Evolutionary conservation across 2,329 filamentous ascomycete genomes (phyloP).

Genomic region (Colletotrichum acutatum): DNA sequence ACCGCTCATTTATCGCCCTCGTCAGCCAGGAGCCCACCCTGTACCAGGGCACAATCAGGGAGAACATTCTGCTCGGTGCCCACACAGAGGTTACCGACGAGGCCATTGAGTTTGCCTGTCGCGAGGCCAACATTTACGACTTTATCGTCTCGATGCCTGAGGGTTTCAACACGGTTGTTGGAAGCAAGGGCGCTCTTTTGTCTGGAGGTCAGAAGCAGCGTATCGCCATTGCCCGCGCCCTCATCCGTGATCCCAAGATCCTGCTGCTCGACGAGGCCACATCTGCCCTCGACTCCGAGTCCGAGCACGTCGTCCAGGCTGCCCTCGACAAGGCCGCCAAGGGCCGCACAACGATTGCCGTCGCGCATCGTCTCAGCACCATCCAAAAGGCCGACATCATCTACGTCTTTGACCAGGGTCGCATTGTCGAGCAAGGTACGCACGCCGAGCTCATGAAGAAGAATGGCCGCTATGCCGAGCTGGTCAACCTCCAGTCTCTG

Average conservation of each 20-base stretch:
- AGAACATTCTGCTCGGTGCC: conserved; percentile 88
- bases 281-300: conserved; percentile 79
- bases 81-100: conserved; percentile 76
- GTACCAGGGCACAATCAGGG: conserved; percentile 90
- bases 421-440: conserved; percentile 85
- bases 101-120: conserved; percentile 80
- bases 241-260: conserved; percentile 91
- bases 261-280: conserved; percentile 87
- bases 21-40: conserved; percentile 95
- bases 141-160: conserved; percentile 89
- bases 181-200: conserved; percentile 85
- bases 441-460: conserved; percentile 78
- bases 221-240: conserved; percentile 89
- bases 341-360: conserved; percentile 90
- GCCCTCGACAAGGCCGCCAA: conserved; percentile 85
- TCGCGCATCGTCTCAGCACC: conserved; percentile 90
- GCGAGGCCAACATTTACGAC: conserved; percentile 92
- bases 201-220: conserved; percentile 96
- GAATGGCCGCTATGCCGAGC: conserved; percentile 79
- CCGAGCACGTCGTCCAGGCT: conserved; percentile 82
- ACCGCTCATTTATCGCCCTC: conserved; percentile 84
- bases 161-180: conserved; percentile 86
- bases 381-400: conserved; percentile 96
- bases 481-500: conserved; percentile 84
- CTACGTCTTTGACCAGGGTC: conserved; percentile 94